A percentile compares a stretch with the other conserved stretches of the same genome.
Evolutionary conservation across 164 flowering plant species (phyloP).

Genomic region (Annona cherimola): DNA sequence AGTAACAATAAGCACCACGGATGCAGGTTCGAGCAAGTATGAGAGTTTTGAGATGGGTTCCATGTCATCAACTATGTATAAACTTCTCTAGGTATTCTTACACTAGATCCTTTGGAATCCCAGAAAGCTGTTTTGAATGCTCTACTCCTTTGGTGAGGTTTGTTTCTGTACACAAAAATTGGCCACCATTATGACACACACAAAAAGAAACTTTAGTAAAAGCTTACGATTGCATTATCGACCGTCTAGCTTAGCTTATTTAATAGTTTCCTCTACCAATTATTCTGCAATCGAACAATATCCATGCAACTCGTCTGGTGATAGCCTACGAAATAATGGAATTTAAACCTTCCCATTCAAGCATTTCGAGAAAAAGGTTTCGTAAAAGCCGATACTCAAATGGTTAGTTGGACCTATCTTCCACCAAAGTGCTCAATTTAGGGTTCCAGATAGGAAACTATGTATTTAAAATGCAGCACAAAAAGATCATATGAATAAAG

Average conservation of each 20-base stretch:
- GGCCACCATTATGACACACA: not conserved
- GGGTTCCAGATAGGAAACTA: not conserved
- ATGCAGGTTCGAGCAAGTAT: constrained; percentile 79
- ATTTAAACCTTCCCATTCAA: too few species aligned
- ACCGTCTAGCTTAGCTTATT: too few species aligned
- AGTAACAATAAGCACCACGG: constrained; percentile 62
- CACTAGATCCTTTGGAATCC: not conserved
- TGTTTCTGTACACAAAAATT: not conserved
- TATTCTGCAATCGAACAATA: too few species aligned
- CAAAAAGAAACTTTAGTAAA: not conserved
- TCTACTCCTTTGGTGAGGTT: not conserved
- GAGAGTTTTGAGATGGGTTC: constrained; percentile 74
- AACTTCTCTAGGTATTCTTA: not conserved
- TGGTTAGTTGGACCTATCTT: not conserved
- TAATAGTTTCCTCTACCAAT: too few species aligned
- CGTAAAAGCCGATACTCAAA: not conserved
- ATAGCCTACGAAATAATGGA: not conserved
- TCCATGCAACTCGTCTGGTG: not conserved
- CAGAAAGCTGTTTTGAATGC: not conserved
- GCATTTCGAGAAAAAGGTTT: not conserved
- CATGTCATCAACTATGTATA: constrained; percentile 29
- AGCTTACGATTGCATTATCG: not conserved
- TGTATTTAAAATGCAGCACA: not conserved
- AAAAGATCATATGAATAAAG: not conserved
- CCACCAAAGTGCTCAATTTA: not conserved